A percentile compares a stretch with the other conserved stretches of the same genome.
These are phyloP conservation scores for Pecoramyces ruminantium DNA, from an alignment of 192 early-diverging fungal species.

Conservation along the genomic window DNA sequence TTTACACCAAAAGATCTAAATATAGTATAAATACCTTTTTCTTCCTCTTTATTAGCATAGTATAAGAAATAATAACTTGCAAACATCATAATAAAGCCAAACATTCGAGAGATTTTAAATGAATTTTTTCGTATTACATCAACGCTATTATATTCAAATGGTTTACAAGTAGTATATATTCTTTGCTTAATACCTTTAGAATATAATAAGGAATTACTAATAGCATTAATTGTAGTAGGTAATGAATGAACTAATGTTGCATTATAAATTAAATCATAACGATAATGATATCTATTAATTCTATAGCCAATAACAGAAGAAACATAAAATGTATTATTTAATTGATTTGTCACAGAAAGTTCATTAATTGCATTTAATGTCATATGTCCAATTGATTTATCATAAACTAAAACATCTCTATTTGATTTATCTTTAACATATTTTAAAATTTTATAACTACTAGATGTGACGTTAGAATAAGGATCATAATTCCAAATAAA, in stretches of 20 bases:
- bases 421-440: not conserved
- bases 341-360: not conserved
- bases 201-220: not conserved
- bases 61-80: not conserved
- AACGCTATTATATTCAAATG: not conserved
- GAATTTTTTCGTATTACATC: not conserved
- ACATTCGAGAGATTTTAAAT: not conserved
- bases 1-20: not conserved
- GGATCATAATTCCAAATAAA: not conserved
- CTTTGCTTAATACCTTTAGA: not conserved
- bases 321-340: not conserved
- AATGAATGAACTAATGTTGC: not conserved
- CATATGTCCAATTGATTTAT: not conserved
- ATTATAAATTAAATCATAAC: not conserved
- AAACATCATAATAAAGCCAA: not conserved
- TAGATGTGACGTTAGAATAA: not conserved
- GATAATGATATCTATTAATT: not conserved
- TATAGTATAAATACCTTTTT: not conserved
- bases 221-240: not conserved
- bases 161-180: not conserved
- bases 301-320: not conserved
- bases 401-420: not conserved
- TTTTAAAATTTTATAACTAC: not conserved
- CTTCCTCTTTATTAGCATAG: not conserved
- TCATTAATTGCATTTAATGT: not conserved